phyloP scores from a whole-genome alignment of 2,329 filamentous ascomycete species.

The Helotiales sp. region DNA sequence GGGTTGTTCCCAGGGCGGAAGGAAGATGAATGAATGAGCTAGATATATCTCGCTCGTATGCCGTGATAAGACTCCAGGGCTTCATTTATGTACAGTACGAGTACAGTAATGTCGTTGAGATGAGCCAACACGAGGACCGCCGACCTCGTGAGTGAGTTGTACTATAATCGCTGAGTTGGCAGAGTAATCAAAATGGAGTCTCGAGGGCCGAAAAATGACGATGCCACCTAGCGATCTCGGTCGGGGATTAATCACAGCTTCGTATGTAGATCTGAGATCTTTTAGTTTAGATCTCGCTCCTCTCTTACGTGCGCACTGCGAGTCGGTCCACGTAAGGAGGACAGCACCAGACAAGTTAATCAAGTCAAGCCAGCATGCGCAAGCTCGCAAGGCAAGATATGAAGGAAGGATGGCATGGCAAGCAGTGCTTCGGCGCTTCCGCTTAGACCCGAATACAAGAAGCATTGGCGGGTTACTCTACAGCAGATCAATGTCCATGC shows the following conservation, averaged over 20 bases:
- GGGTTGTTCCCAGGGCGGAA: neutral
- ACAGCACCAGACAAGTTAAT: too few relatives aligned
- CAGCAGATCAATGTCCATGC: neutral
- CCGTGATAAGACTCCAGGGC: neutral
- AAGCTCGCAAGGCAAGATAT: too few relatives aligned
- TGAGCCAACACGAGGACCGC: neutral
- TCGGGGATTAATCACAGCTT: neutral
- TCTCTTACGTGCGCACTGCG: neutral
- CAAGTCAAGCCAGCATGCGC: too few relatives aligned
- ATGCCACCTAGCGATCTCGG: neutral
- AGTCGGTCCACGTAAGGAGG: too few relatives aligned
- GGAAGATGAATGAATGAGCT: neutral
- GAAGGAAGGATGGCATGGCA: too few relatives aligned
- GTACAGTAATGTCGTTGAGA: neutral
- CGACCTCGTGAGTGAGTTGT: neutral
- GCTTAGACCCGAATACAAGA: neutral
- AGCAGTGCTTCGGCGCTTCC: neutral
- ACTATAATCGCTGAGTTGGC: neutral
- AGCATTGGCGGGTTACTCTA: neutral
- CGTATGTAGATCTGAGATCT: neutral
- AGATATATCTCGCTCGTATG: conserved; percentile 6
- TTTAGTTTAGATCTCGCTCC: neutral
- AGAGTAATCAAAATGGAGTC: conserved; percentile 6
- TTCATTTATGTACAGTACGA: neutral
- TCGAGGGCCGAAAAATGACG: too few relatives aligned